A percentile compares a stretch with the other conserved stretches of the same genome.
These are phyloP conservation scores for Diaporthe longicolla DNA, from an alignment of 2,329 filamentous ascomycete genomes.

Conservation along the genomic window DNA sequence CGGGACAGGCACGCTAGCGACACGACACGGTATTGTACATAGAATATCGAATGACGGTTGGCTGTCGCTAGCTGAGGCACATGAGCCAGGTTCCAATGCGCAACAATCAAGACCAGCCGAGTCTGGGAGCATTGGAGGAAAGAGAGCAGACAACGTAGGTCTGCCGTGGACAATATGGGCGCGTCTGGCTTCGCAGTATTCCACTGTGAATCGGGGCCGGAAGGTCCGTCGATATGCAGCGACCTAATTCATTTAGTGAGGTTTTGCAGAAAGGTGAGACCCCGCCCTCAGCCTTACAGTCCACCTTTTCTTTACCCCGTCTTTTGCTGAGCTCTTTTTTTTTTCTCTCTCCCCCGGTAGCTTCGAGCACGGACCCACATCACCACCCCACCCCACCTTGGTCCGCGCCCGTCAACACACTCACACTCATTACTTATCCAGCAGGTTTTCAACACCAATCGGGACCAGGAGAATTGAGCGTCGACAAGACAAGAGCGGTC, in stretches of 20 bases:
- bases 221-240: background rate
- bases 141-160: background rate
- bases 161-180: too few relatives aligned
- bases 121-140: background rate
- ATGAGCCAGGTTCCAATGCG: background rate
- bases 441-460: background rate
- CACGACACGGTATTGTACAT: too few relatives aligned
- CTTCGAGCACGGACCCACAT: background rate
- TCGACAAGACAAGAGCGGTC: too few relatives aligned
- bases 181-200: background rate
- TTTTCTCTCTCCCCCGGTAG: background rate
- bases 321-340: background rate
- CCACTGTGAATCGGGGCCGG: too few relatives aligned
- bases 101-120: background rate
- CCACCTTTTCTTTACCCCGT: slow-evolving; percentile 38
- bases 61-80: background rate
- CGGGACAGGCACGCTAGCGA: background rate
- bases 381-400: slow-evolving; percentile 18
- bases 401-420: background rate
- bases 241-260: slow-evolving; percentile 28
- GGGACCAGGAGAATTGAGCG: background rate
- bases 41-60: background rate
- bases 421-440: background rate
- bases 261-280: slow-evolving; percentile 35
- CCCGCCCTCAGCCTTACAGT: slow-evolving; percentile 38